Evolutionary conservation across 2,329 filamentous ascomycete species (phyloP).

Genomic region (Grosmannia clavigera): DNA sequence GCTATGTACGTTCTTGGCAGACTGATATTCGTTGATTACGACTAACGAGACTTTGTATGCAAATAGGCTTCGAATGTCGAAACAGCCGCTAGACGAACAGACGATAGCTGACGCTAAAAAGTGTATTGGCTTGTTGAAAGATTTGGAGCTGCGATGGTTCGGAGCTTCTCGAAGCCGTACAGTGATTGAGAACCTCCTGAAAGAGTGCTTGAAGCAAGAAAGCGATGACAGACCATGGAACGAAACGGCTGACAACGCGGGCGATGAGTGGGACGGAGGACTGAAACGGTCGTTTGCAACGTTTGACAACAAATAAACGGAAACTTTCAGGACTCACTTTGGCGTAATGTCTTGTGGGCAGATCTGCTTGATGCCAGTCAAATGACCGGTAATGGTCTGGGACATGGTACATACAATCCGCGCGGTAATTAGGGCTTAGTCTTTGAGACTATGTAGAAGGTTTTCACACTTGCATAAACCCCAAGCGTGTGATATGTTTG

Average conservation of each 20-base stretch:
- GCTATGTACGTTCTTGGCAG: slow-evolving; percentile 13
- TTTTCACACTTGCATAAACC: no score
- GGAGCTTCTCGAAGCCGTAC: slow-evolving; percentile 14
- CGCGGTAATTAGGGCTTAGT: no score
- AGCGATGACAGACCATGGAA: neutral
- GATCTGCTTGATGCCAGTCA: neutral
- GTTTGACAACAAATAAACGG: neutral
- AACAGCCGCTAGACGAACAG: neutral
- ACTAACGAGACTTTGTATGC: no score
- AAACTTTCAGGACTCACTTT: neutral
- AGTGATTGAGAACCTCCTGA: slow-evolving; percentile 16
- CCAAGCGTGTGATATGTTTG: no score
- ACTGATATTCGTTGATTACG: no score
- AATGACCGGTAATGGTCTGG: no score
- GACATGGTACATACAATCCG: no score
- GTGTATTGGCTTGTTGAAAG: slow-evolving; percentile 14
- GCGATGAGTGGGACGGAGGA: neutral
- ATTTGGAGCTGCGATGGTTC: slow-evolving; percentile 16
- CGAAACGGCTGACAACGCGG: neutral
- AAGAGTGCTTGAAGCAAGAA: neutral
- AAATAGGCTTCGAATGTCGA: slow-evolving; percentile 13
- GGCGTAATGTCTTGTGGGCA: slow-evolving; percentile 3
- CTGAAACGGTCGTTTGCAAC: slow-evolving; percentile 1
- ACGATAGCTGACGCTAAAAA: slow-evolving; percentile 11
- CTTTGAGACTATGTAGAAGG: no score